Conservation (phyloP, 2,329 filamentous ascomycete genomes). For the Talaromyces atroroseus region DNA sequence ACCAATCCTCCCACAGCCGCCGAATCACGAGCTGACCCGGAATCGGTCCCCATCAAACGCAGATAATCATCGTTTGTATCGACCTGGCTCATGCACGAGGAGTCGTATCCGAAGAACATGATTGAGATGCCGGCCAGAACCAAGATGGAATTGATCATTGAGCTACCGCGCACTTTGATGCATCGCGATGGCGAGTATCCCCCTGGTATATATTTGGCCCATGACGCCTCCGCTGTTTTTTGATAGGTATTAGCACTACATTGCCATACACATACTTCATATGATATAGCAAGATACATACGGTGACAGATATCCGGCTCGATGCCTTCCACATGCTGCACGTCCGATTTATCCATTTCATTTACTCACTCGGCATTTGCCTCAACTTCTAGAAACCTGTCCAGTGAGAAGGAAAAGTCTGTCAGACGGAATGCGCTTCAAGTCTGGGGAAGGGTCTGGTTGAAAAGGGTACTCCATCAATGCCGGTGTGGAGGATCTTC, state of each 20-base stretch:
- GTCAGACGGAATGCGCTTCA: neutral
- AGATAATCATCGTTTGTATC: constrained; percentile 24
- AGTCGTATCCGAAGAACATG: constrained; percentile 21
- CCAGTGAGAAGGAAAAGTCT: neutral
- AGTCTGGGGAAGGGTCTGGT: neutral
- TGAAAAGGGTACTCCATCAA: neutral
- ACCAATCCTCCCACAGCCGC: constrained; percentile 23
- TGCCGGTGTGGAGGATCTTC: too few relatives aligned
- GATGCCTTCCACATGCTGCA: neutral
- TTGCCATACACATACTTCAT: too few relatives aligned
- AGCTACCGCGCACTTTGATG: neutral
- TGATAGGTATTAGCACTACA: neutral
- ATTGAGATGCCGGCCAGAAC: constrained; percentile 17
- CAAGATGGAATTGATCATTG: neutral
- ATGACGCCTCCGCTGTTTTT: neutral
- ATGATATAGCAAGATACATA: neutral
- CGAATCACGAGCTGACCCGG: constrained; percentile 19
- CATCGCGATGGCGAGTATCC: constrained; percentile 1
- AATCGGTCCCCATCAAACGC: constrained; percentile 17
- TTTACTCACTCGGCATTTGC: neutral
- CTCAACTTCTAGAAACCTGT: neutral
- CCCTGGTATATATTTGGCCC: neutral
- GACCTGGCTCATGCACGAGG: constrained; percentile 23
- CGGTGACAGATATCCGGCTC: neutral
- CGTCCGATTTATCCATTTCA: neutral